Conservation (phyloP, 345 rosid species). For the Anacardium occidentale region DNA sequence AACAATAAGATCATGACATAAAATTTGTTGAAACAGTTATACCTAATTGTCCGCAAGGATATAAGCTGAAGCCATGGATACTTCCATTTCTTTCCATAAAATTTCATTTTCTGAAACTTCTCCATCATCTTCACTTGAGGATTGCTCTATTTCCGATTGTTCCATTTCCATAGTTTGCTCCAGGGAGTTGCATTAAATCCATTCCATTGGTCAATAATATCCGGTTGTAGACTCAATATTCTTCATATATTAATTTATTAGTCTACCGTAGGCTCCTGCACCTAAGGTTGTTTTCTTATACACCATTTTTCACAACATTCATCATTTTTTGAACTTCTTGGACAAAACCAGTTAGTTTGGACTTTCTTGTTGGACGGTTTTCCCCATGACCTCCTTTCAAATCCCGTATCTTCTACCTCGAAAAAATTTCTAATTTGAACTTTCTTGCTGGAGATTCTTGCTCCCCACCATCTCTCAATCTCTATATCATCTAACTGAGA, state of each 20-base stretch:
- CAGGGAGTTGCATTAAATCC: conserved; percentile 43
- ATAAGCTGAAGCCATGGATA: conserved; percentile 67
- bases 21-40: background rate
- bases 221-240: conserved; percentile 59
- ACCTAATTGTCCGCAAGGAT: conserved; percentile 82
- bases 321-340: conserved; percentile 23
- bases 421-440: conserved; percentile 18
- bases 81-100: conserved; percentile 92
- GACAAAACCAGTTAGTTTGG: conserved; percentile 22
- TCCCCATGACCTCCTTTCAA: conserved; percentile 41
- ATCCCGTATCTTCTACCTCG: conserved; percentile 47
- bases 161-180: conserved; percentile 33
- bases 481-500: conserved; percentile 46
- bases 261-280: conserved; percentile 68
- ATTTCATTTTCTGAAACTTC: conserved; percentile 69
- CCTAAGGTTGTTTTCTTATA: conserved; percentile 52
- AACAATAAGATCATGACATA: background rate
- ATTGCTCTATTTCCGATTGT: conserved; percentile 35
- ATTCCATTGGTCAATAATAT: conserved; percentile 67
- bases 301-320: conserved; percentile 30
- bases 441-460: conserved; percentile 29
- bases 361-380: conserved; percentile 29
- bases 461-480: conserved; percentile 40
- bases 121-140: conserved; percentile 46
- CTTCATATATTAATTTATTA: conserved; percentile 73